These are phyloP conservation scores for Kodamaea leandrae DNA, from an alignment of 805 yeast species.

Conservation along the genomic window DNA sequence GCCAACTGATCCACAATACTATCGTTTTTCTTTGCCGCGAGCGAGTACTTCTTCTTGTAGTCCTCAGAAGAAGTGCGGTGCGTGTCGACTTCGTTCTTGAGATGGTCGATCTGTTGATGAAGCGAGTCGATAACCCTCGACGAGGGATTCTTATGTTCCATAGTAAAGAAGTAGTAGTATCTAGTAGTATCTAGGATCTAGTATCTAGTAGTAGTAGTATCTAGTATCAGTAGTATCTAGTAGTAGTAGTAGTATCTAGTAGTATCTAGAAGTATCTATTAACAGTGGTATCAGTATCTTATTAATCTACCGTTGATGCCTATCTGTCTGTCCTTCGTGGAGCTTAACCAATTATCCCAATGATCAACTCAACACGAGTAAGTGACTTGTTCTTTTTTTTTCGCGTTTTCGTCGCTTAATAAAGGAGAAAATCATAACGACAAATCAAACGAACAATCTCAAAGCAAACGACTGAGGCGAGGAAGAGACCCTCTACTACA, in stretches of 20 bases:
- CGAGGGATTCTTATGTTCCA: slow-evolving; percentile 17
- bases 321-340: background rate
- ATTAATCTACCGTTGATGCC: background rate
- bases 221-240: background rate
- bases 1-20: slow-evolving; percentile 61
- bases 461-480: too few relatives aligned
- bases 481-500: too few relatives aligned
- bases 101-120: slow-evolving; percentile 42
- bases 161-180: background rate
- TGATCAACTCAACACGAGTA: slow-evolving; percentile 4
- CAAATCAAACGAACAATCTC: too few relatives aligned
- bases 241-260: background rate
- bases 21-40: slow-evolving; percentile 48
- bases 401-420: too few relatives aligned
- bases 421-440: too few relatives aligned
- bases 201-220: background rate
- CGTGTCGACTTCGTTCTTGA: slow-evolving; percentile 46
- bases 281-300: background rate
- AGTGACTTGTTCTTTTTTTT: slow-evolving; percentile 1
- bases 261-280: too few relatives aligned
- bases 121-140: slow-evolving; percentile 52
- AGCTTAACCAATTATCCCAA: slow-evolving; percentile 3
- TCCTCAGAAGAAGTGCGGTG: slow-evolving; percentile 42
- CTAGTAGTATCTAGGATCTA: background rate
- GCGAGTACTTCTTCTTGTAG: slow-evolving; percentile 51